Percentiles rank a stretch among this genome's conserved stretches.
Evolutionary conservation across 2,329 filamentous ascomycete genomes (phyloP).

Genomic region (Claviceps quebecensis): DNA sequence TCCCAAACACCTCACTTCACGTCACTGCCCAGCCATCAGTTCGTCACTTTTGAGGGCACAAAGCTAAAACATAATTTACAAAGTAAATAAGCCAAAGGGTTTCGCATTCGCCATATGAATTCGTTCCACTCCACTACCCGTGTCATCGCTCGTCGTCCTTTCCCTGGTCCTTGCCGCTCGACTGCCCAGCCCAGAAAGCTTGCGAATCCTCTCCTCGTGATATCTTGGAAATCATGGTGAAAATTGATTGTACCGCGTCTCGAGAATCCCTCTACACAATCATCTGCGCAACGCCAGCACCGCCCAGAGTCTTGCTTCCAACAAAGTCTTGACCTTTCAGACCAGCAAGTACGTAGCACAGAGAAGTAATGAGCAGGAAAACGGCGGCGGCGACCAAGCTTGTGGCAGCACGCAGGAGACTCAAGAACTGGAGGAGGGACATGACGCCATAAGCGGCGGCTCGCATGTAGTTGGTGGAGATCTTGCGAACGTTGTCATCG

Average conservation of each 20-base stretch:
- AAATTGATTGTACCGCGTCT: background rate
- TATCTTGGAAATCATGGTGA: background rate
- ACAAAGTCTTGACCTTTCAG: slow-evolving; percentile 76
- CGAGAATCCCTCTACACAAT: slow-evolving; percentile 52
- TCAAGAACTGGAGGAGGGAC: slow-evolving; percentile 74
- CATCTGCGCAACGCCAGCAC: slow-evolving; percentile 91
- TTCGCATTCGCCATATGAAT: background rate
- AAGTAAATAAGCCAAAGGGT: background rate
- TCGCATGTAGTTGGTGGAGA: slow-evolving; percentile 96
- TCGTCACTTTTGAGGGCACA: background rate
- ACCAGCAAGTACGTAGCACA: slow-evolving; percentile 70
- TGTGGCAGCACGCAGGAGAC: slow-evolving; percentile 47
- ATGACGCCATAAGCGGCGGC: slow-evolving; percentile 73
- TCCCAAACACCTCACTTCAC: slow-evolving; percentile 16
- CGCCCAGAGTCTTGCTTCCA: slow-evolving; percentile 90
- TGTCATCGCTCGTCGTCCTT: background rate
- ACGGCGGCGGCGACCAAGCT: slow-evolving; percentile 79
- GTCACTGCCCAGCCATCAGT: slow-evolving; percentile 13
- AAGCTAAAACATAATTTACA: background rate
- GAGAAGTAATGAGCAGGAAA: slow-evolving; percentile 58
- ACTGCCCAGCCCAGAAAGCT: background rate
- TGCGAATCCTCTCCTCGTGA: background rate
- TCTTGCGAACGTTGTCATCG: slow-evolving; percentile 75
- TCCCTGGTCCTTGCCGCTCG: background rate
- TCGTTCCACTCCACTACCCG: background rate